Evolutionary conservation across 2,329 filamentous ascomycete species (phyloP), one percentile per base, ranked within the genome.

Genomic region (Aureobasidium sp.): DNA sequence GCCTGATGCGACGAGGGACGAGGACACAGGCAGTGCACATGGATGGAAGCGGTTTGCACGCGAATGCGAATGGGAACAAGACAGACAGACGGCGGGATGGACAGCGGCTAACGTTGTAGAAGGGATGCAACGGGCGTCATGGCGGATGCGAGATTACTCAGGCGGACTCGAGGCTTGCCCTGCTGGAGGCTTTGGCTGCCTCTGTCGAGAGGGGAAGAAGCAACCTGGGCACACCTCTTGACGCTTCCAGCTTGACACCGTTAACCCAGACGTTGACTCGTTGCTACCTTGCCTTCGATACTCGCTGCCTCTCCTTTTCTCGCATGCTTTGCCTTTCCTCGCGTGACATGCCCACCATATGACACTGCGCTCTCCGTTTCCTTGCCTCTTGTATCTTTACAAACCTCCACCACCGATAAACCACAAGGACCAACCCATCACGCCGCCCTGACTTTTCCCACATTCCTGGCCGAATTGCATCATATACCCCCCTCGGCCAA

Each of bases 331-430:
- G 33, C 54, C 39, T 58, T 58, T 33, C 42, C 57, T 60, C 45
- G 44, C 57, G 57, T 60, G 57, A 60, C 45, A 60, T 50, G 57
- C 27, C 57, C 57, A 39, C 57, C 57, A 58, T 58, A 47, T 58
- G 54, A 58, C 29, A 48, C 12, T 60, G 57, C 35, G 44, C 57
- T 50, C 33, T 50, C 50, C 57, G 27, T 60, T 60, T 60, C 56
- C 40, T 50, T 50, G 33, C 6, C 57, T 42, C 33, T 17, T 27
- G 57, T 50, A 60, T 60, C 57, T 60, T 50, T 50, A 50, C 45
- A 27, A 22, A 19, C 11, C 19, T 7, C 7, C 22, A 22, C 12
- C 6, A n/a, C 54, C 14, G 14, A 27, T 3, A 17, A 22, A 31
- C 17, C 45, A 22, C 22, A 14, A 15, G 29, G 24, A 19, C 1